Evolutionary conservation across 805 yeast species (phyloP), one percentile per base, ranked within the genome.

Genomic region (Millerago galiae): DNA sequence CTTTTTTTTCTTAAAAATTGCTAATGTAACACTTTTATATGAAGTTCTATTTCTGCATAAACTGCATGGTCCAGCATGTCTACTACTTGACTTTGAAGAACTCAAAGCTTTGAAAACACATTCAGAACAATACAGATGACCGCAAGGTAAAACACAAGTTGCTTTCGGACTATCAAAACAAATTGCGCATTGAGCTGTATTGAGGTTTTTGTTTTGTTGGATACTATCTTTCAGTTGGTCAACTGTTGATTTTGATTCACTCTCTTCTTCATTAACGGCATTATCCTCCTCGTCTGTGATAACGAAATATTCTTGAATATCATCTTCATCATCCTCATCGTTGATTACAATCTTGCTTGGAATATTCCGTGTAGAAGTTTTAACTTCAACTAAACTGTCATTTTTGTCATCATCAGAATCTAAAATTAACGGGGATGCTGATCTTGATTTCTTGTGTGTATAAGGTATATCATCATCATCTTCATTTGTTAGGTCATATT

Each of bases 81-180:
- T 56, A 17, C 53, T 49, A 34, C 58, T 53, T 12, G 51, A 55
- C 46, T 63, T 65, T 38, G 61, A 58, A 1, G 67, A 62, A 27
- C 63, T 61, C 47, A 66, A 47, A 29, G 69, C 56, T 71, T 72
- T 46, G 66, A 72, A 77, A 5, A 74, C 61, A 53, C 83, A 78
- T 24, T 69, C 70, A 6, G 70, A 63, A 51, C 83, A 78, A 50
- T 70, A 77, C 3, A 73, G 60, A 54, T 78, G 83, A 0, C 83
- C 83, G 58, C 83, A 78, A 0, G 74, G 72, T 4, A 77, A 65
- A 14, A 71, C 71, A 26, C 69, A 66, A 2, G 80, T 71, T 7
- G 61, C 51, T 13, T 63, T 68, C 3, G 79, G 77, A 5, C 71
- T 66, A 8, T 76, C 82, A 53, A 77, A 70, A 41, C 83, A 78